Percentiles rank a stretch among this genome's conserved stretches.
These are phyloP conservation scores for Inonotus hispidus DNA, from an alignment of 1,284 basidiomycete genomes.

Conservation along the genomic window DNA sequence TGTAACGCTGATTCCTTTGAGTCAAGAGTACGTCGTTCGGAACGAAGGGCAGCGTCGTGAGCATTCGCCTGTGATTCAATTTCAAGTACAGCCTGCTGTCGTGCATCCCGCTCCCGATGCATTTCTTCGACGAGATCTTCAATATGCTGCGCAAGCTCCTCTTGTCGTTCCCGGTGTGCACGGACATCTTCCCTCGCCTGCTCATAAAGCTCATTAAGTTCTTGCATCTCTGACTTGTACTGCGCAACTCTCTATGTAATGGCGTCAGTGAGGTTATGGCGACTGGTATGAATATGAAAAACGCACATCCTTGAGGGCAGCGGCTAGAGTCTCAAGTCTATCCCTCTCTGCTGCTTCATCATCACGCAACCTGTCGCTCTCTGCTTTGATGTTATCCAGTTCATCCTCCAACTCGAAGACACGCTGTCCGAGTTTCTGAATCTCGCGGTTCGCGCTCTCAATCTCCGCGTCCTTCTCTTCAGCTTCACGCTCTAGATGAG, in stretches of 20 bases:
- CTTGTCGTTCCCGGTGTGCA: slow-evolving; percentile 39
- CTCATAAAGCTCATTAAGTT: slow-evolving; percentile 58
- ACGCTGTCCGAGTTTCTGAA: slow-evolving; percentile 68
- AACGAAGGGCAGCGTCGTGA: slow-evolving; percentile 53
- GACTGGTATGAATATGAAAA: slow-evolving; percentile 2
- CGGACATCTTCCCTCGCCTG: slow-evolving; percentile 52
- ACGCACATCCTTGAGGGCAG: slow-evolving; percentile 74
- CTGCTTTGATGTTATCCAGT: slow-evolving; percentile 45
- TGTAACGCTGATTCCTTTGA: slow-evolving; percentile 63
- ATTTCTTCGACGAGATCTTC: slow-evolving; percentile 70
- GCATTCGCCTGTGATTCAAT: slow-evolving; percentile 50
- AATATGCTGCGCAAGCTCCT: slow-evolving; percentile 70
- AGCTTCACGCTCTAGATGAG: slow-evolving; percentile 65
- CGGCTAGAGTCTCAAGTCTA: slow-evolving; percentile 63
- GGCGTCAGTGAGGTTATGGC: slow-evolving; percentile 1
- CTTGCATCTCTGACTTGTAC: slow-evolving; percentile 58
- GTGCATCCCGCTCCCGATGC: slow-evolving; percentile 47
- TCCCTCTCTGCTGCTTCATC: slow-evolving; percentile 69
- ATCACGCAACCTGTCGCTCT: slow-evolving; percentile 42
- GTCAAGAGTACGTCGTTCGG: slow-evolving; percentile 55
- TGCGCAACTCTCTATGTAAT: slow-evolving; percentile 54
- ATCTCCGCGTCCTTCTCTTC: slow-evolving; percentile 69
- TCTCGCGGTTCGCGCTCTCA: slow-evolving; percentile 60
- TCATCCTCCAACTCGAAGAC: slow-evolving; percentile 60
- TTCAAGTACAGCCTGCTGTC: slow-evolving; percentile 53